These are phyloP conservation scores for Coccomyxa sp. DNA, from an alignment of 139 green algal species.

Conservation along the genomic window DNA sequence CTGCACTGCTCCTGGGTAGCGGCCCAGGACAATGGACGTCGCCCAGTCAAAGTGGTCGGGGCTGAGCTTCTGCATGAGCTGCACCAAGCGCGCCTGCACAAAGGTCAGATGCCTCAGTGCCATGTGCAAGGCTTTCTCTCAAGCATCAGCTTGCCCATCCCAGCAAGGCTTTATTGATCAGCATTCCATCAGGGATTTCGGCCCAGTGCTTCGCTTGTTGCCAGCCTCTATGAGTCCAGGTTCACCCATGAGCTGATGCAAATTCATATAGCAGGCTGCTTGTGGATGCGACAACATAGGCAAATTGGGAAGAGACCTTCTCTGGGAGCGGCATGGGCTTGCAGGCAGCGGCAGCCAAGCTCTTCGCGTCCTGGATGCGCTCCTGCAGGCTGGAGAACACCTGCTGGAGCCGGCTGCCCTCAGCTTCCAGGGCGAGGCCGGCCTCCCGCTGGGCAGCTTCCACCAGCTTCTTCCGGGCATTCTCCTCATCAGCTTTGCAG, in stretches of 20 bases:
- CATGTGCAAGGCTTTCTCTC: too few relatives aligned
- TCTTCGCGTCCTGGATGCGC: conserved; percentile 34
- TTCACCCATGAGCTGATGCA: too few relatives aligned
- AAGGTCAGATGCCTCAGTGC: too few relatives aligned
- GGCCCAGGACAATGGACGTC: conserved; percentile 39
- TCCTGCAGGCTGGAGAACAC: conserved; percentile 41
- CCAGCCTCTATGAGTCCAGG: too few relatives aligned
- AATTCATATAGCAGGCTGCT: too few relatives aligned
- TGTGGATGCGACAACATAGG: too few relatives aligned
- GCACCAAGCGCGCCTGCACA: conserved; percentile 23
- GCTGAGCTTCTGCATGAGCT: conserved; percentile 22
- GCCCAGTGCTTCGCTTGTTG: neutral
- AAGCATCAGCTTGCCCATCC: neutral
- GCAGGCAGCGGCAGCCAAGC: conserved; percentile 39
- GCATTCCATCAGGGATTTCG: neutral
- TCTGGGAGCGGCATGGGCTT: conserved; percentile 27
- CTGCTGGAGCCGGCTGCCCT: neutral
- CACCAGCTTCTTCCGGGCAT: neutral
- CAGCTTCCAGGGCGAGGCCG: conserved; percentile 15
- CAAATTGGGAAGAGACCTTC: too few relatives aligned
- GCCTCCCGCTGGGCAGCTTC: conserved; percentile 4
- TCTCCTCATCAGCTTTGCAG: conserved; percentile 8
- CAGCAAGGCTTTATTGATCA: neutral
- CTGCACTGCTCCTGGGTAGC: conserved; percentile 23
- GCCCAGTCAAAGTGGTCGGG: conserved; percentile 46